These are phyloP conservation scores for Zangia roseola DNA, from an alignment of 768 basidiomycete species.

Conservation along the genomic window DNA sequence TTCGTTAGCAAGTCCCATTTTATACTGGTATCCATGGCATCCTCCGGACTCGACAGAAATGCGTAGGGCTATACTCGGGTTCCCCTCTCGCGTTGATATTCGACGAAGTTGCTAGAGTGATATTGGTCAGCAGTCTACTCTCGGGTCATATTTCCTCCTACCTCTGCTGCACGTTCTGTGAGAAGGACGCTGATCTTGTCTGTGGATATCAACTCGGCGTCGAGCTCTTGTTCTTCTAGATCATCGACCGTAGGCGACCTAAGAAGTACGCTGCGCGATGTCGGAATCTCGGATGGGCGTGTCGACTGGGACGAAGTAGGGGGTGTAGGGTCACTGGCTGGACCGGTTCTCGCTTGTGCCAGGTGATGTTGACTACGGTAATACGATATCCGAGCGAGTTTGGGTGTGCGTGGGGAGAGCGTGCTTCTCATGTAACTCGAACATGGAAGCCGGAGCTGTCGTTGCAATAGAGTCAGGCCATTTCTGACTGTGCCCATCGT, in stretches of 20 bases:
- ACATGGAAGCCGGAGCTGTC: neutral
- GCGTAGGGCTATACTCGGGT: conserved; percentile 66
- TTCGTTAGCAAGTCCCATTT: conserved; percentile 72
- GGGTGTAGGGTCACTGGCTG: neutral
- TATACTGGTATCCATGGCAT: conserved; percentile 97
- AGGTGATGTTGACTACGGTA: neutral
- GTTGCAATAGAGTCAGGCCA: neutral
- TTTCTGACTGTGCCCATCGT: conserved; percentile 4
- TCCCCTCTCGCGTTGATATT: conserved; percentile 63
- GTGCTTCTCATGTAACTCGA: too few species aligned
- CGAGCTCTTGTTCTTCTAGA: conserved; percentile 58
- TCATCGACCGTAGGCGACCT: conserved; percentile 51
- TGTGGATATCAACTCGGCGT: conserved; percentile 53
- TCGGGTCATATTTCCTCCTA: conserved; percentile 33
- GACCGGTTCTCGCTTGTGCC: neutral
- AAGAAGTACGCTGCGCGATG: conserved; percentile 46
- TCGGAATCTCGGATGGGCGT: conserved; percentile 39
- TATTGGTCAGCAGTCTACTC: neutral
- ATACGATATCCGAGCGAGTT: neutral
- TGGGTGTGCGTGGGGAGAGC: neutral
- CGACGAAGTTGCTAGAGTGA: conserved; percentile 63
- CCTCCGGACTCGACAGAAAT: conserved; percentile 92
- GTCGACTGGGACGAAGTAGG: conserved; percentile 24
- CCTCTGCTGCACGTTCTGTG: conserved; percentile 75
- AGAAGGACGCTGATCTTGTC: conserved; percentile 57